These are phyloP conservation scores for Tuber aestivum DNA, from an alignment of 495 filamentous ascomycete genomes.

Conservation along the genomic window DNA sequence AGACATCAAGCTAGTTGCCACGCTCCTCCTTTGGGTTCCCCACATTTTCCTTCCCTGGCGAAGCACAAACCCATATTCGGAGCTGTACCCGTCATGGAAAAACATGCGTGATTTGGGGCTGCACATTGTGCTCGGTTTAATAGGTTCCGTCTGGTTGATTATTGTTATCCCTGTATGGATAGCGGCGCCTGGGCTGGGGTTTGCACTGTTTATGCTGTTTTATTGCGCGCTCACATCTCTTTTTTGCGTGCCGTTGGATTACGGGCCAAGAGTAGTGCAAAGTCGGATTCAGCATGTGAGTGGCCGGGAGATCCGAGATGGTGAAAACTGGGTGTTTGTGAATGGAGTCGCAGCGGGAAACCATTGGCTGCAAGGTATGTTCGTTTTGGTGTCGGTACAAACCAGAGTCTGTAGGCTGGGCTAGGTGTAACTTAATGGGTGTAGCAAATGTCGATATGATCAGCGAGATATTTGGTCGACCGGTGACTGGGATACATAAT, in stretches of 20 bases:
- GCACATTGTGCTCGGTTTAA: slow-evolving; percentile 16
- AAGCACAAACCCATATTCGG: slow-evolving; percentile 27
- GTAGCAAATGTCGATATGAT: slow-evolving; percentile 62
- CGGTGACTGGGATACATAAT: slow-evolving; percentile 76
- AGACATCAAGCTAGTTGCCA: slow-evolving; percentile 37
- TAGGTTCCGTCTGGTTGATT: slow-evolving; percentile 25
- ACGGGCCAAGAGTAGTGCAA: slow-evolving; percentile 28
- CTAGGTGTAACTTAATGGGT: slow-evolving; percentile 34
- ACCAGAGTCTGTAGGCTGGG: slow-evolving; percentile 8
- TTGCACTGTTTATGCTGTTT: slow-evolving; percentile 23
- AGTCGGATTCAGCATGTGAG: slow-evolving; percentile 17
- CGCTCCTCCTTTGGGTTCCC: slow-evolving; percentile 25
- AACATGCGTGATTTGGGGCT: slow-evolving; percentile 31
- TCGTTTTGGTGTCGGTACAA: background rate
- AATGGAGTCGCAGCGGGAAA: slow-evolving; percentile 61
- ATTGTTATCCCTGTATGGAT: slow-evolving; percentile 22
- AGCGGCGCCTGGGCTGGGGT: slow-evolving; percentile 23
- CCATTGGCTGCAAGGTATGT: slow-evolving; percentile 36
- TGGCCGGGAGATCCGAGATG: slow-evolving; percentile 22
- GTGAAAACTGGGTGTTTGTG: slow-evolving; percentile 70
- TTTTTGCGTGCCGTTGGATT: slow-evolving; percentile 24
- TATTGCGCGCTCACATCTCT: slow-evolving; percentile 24
- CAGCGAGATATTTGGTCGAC: slow-evolving; percentile 66
- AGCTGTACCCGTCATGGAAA: slow-evolving; percentile 23
- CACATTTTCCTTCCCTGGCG: slow-evolving; percentile 34